Conservation (phyloP, 805 yeast genomes). For the Nakazawaea wickerhamii region DNA sequence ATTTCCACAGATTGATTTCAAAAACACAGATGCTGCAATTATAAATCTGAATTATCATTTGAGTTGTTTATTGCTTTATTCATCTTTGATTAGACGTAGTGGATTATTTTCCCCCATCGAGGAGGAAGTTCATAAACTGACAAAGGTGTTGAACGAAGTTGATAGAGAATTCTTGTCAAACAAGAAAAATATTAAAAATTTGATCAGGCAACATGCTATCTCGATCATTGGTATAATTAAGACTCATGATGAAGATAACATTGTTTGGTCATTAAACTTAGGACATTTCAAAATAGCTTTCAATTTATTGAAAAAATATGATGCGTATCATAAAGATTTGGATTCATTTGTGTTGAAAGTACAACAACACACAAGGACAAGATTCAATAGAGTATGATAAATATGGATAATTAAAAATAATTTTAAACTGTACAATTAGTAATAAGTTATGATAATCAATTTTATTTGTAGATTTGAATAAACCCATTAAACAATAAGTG, state of each 20-base stretch:
- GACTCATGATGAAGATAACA: constrained; percentile 2
- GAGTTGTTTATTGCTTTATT: constrained; percentile 10
- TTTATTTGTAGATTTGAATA: neutral
- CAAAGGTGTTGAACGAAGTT: neutral
- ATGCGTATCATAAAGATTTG: constrained; percentile 8
- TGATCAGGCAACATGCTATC: constrained; percentile 9
- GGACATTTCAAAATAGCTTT: constrained; percentile 14
- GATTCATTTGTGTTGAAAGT: constrained; percentile 8
- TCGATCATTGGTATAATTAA: constrained; percentile 8
- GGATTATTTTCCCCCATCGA: constrained; percentile 7
- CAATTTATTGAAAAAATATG: constrained; percentile 1
- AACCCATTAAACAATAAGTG: neutral
- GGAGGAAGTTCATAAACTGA: neutral
- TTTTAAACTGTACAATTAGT: too few relatives aligned
- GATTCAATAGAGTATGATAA: constrained; percentile 4
- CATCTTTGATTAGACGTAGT: constrained; percentile 2
- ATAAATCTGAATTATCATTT: constrained; percentile 12
- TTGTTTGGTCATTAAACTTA: constrained; percentile 10
- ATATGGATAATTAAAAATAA: too few relatives aligned
- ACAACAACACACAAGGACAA: constrained; percentile 9
- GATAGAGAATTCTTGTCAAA: constrained; percentile 5
- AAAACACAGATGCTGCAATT: constrained; percentile 4
- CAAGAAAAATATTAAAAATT: constrained; percentile 1
- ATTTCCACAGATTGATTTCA: constrained; percentile 8
- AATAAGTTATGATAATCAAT: too few relatives aligned